Evolutionary conservation across 1,284 basidiomycete genomes (phyloP).

Genomic region (Irpex rosettiformis): DNA sequence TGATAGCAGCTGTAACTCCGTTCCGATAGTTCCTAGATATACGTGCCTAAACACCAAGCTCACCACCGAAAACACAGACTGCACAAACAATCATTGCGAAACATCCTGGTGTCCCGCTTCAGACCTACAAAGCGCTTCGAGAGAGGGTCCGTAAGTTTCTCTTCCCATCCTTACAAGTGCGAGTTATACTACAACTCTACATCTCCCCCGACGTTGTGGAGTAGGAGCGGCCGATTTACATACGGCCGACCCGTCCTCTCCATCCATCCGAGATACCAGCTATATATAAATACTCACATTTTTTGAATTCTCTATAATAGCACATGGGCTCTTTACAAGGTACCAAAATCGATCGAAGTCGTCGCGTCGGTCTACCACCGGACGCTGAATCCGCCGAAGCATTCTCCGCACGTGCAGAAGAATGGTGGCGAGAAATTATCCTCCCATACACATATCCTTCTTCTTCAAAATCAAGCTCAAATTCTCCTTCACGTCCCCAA

Average conservation of each 20-base stretch:
- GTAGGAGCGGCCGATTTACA: not conserved
- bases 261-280: not conserved
- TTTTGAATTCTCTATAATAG: constrained; percentile 32
- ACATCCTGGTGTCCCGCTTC: constrained; percentile 45
- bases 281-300: too few relatives aligned
- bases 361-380: constrained; percentile 18
- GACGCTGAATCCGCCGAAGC: constrained; percentile 32
- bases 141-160: constrained; percentile 51
- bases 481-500: too few relatives aligned
- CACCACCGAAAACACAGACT: constrained; percentile 53
- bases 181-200: too few relatives aligned
- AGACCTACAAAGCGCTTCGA: constrained; percentile 45
- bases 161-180: not conserved
- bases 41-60: too few relatives aligned
- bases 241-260: not conserved
- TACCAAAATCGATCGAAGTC: constrained; percentile 20
- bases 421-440: constrained; percentile 60
- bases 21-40: too few relatives aligned
- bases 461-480: constrained; percentile 22
- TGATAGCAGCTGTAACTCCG: not conserved
- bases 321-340: constrained; percentile 66
- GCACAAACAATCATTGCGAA: constrained; percentile 55
- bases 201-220: not conserved
- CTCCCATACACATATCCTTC: constrained; percentile 29
- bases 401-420: constrained; percentile 44